phyloP scores from a whole-genome alignment of 257 asterid species.

The Ballota nigra region DNA sequence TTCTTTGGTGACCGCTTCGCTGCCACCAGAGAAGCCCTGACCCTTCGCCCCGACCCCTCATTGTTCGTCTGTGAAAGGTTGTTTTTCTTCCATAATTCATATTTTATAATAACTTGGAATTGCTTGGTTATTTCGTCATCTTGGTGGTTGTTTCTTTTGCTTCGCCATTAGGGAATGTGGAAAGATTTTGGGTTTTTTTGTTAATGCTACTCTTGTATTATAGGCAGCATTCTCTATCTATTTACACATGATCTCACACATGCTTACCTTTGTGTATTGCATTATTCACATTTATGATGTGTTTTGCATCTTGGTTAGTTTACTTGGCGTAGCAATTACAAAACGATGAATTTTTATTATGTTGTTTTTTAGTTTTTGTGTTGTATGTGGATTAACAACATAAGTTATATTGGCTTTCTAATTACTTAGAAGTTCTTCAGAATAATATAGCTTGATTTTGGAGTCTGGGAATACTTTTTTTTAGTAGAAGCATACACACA shows the following conservation, averaged over 20 bases:
- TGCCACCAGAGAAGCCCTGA: slow-evolving; percentile 53
- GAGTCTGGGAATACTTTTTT: no score
- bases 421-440: no score
- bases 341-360: not conserved
- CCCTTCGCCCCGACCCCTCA: slow-evolving; percentile 49
- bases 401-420: not conserved
- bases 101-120: not conserved
- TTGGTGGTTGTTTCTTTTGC: not conserved
- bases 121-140: not conserved
- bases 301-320: not conserved
- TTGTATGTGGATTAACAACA: not conserved
- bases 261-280: not conserved
- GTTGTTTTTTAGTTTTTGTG: not conserved
- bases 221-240: not conserved
- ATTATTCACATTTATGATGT: not conserved
- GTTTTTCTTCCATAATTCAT: slow-evolving; percentile 1
- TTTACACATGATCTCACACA: not conserved
- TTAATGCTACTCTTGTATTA: not conserved
- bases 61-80: slow-evolving; percentile 71
- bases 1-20: slow-evolving; percentile 66
- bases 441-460: no score
- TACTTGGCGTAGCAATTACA: not conserved
- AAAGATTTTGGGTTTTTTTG: not conserved
- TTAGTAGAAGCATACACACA: not conserved
- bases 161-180: not conserved